Conservation (phyloP, 2,329 filamentous ascomycete genomes). For the Cladosporium sp. region DNA sequence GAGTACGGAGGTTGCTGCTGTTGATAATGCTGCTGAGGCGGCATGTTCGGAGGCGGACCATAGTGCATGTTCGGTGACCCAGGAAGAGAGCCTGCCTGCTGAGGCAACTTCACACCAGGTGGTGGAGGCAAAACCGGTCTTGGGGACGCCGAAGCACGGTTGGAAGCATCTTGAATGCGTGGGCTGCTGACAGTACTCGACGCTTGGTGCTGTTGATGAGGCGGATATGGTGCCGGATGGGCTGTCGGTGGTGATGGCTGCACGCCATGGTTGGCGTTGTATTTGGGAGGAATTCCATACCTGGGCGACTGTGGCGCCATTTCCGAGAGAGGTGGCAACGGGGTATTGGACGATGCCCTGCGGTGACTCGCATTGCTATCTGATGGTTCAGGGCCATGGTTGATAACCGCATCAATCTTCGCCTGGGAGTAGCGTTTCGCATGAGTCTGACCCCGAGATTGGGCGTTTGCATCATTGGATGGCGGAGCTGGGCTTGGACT, state of each 20-base stretch:
- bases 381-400: conserved; percentile 33
- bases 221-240: conserved; percentile 31
- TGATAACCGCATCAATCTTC: conserved; percentile 34
- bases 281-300: conserved; percentile 25
- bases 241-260: conserved; percentile 28
- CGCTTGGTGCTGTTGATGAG: conserved; percentile 24
- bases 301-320: conserved; percentile 32
- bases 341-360: conserved; percentile 27
- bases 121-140: conserved; percentile 34
- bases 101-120: conserved; percentile 30
- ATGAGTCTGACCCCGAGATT: conserved; percentile 12
- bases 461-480: conserved; percentile 9
- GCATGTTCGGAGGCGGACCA: conserved; percentile 11
- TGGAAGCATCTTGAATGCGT: conserved; percentile 28
- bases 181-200: conserved; percentile 24
- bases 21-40: conserved; percentile 18
- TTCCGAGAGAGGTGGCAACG: conserved; percentile 31
- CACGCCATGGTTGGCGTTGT: conserved; percentile 24
- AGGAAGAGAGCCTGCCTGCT: conserved; percentile 15
- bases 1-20: conserved; percentile 23
- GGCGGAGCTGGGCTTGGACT: conserved; percentile 17
- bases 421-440: conserved; percentile 26
- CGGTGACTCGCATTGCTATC: conserved; percentile 22
- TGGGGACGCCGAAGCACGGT: conserved; percentile 32
- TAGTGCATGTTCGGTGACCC: conserved; percentile 17